Percentiles rank a stretch among this genome's conserved stretches.
Conservation (phyloP, 305 asterid species). For the Coffea humblotiana region DNA sequence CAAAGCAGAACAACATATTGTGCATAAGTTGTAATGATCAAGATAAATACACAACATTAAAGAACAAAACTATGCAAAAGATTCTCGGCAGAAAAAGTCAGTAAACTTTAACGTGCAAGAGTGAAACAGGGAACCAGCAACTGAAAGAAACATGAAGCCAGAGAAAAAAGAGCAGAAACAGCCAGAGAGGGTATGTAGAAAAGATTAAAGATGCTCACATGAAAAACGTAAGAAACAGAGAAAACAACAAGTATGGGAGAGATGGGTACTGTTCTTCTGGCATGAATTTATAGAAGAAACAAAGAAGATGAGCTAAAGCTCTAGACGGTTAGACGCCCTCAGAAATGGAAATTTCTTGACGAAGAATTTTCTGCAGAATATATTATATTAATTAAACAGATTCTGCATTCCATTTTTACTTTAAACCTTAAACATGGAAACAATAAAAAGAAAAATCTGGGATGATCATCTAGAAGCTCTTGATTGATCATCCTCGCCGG, state of each 20-base stretch:
- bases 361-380: neutral
- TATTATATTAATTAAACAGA: neutral
- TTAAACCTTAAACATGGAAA: neutral
- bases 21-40: neutral
- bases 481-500: constrained; percentile 3
- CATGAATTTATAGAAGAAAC: constrained; percentile 5
- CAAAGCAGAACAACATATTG: neutral
- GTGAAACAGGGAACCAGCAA: neutral
- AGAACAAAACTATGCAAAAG: neutral
- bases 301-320: neutral
- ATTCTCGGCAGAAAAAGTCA: neutral
- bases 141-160: neutral
- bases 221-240: neutral
- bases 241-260: neutral
- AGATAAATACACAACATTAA: neutral
- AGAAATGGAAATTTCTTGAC: neutral
- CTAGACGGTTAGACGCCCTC: neutral
- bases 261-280: neutral
- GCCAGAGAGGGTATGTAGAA: neutral
- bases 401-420: neutral
- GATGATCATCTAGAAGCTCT: constrained; percentile 4
- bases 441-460: neutral
- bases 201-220: constrained; percentile 12
- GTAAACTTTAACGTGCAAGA: constrained; percentile 8
- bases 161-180: neutral